Conservation (phyloP, 192 early-diverging fungal genomes). For the Backusella tuberculispora region DNA sequence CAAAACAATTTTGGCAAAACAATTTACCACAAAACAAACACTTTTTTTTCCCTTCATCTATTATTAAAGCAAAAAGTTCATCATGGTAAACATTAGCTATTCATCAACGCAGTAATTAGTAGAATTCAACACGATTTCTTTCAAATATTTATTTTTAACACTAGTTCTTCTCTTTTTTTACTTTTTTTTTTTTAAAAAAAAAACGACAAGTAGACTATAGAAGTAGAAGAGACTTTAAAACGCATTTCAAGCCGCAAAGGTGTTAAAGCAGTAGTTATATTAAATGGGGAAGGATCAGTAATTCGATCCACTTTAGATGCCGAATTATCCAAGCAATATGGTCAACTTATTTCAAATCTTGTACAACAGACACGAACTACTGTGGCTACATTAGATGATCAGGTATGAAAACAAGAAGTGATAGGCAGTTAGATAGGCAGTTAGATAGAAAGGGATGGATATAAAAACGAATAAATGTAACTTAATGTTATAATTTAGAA, state of each 20-base stretch:
- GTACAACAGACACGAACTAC: conserved; percentile 75
- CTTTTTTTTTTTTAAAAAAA: background rate
- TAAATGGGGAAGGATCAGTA: conserved; percentile 89
- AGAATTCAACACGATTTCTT: background rate
- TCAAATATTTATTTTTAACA: background rate
- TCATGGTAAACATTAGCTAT: conserved; percentile 7
- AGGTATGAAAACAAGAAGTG: conserved; percentile 51
- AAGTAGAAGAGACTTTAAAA: conserved; percentile 90
- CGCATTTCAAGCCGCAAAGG: conserved; percentile 87
- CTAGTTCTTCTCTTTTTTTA: background rate
- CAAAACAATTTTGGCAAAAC: background rate
- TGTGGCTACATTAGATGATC: conserved; percentile 81
- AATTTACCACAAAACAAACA: background rate
- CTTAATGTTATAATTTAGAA: conserved; percentile 57
- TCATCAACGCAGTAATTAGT: background rate
- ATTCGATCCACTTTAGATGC: conserved; percentile 89
- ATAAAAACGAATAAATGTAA: background rate
- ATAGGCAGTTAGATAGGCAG: background rate
- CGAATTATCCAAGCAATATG: conserved; percentile 80
- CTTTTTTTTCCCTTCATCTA: background rate
- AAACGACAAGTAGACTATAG: conserved; percentile 16
- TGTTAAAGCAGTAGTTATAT: conserved; percentile 89
- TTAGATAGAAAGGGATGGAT: too few relatives aligned
- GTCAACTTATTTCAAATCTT: conserved; percentile 82
- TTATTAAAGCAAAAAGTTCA: background rate